These are phyloP conservation scores for Wickerhamiella infanticola DNA, from an alignment of 1,139 yeast genomes.

Conservation along the genomic window DNA sequence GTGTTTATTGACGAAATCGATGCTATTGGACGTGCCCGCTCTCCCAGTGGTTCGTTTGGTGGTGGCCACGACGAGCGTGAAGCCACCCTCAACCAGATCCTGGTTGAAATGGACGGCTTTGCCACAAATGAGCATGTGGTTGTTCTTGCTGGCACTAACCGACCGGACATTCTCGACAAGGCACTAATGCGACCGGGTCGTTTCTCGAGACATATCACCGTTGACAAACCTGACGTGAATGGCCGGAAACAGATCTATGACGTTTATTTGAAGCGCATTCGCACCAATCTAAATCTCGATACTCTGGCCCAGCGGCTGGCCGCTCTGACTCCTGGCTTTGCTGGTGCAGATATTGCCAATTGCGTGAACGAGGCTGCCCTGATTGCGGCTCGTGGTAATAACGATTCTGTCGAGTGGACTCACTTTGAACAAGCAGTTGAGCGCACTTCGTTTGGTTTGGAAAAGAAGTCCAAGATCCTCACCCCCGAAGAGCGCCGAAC, in stretches of 20 bases:
- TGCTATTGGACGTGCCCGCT: slow-evolving; percentile 92
- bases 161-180: slow-evolving; percentile 83
- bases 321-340: slow-evolving; percentile 91
- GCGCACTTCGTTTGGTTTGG: slow-evolving; percentile 92
- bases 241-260: slow-evolving; percentile 86
- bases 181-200: slow-evolving; percentile 95
- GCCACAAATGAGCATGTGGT: slow-evolving; percentile 82
- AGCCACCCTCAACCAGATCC: slow-evolving; percentile 82
- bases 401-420: slow-evolving; percentile 46
- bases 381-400: slow-evolving; percentile 78
- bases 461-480: slow-evolving; percentile 72
- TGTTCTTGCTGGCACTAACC: slow-evolving; percentile 91
- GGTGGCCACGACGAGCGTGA: slow-evolving; percentile 95
- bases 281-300: slow-evolving; percentile 33
- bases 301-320: slow-evolving; percentile 74
- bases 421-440: slow-evolving; percentile 96
- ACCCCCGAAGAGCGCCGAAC: slow-evolving; percentile 71
- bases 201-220: slow-evolving; percentile 83
- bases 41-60: slow-evolving; percentile 59
- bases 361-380: slow-evolving; percentile 95
- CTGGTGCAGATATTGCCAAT: slow-evolving; percentile 97
- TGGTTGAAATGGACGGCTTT: slow-evolving; percentile 98
- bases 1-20: slow-evolving; percentile 95
- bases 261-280: slow-evolving; percentile 64
- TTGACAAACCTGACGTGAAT: slow-evolving; percentile 83